Evolutionary conservation across 2,329 filamentous ascomycete species (phyloP), one percentile per base, ranked within the genome.

Genomic region (Diaporthe velutina): DNA sequence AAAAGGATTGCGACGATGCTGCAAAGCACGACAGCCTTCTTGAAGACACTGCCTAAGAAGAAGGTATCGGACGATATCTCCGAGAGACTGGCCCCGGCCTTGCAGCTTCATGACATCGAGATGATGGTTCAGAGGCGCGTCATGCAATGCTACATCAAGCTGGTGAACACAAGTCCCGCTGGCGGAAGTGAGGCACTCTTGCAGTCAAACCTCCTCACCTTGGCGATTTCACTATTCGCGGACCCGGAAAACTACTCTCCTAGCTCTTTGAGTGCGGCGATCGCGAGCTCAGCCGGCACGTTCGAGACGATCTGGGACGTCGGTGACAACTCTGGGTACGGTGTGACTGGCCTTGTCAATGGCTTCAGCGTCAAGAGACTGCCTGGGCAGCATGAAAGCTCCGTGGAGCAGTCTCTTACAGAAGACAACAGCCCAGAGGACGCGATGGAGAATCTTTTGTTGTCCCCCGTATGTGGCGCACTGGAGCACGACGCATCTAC

Each of bases 281-380:
- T 99, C 80, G 96, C 96, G 25, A 97, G 93, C 78, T 94, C 96
- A 22, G 94, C 95, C 1, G 95, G 94, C 8, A 94, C 92, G 3
- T 98, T 98, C 80, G 97, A 99, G 79, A 96, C 92, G 0, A 91
- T 99, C 52, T 99, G 97, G 97, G 96, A 98, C 77, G 91, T 98
- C 9, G 94, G 93, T 12, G 97, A 99, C 82, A 98, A 98, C 80
- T 96, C 93, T 79, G 96, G 96, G 1, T 98, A 98, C 83, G 97
- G 97, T 3, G 93, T 99, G 22, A 98, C 95, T 13, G 95, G 96
- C 1, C 86, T 98, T 30, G 92, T 98, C 1, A 89, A 91, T 30
- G 94, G 95, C 0, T 95, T 97, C 81, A 90, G 93, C 71, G 87
- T 95, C 25, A 91, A 89, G 79, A 90, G 89, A 35, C 88, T 96